A percentile compares a stretch with the other conserved stretches of the same genome.
phyloP scores from a whole-genome alignment of 768 basidiomycete genomes.

The Suillus occidentalis region DNA sequence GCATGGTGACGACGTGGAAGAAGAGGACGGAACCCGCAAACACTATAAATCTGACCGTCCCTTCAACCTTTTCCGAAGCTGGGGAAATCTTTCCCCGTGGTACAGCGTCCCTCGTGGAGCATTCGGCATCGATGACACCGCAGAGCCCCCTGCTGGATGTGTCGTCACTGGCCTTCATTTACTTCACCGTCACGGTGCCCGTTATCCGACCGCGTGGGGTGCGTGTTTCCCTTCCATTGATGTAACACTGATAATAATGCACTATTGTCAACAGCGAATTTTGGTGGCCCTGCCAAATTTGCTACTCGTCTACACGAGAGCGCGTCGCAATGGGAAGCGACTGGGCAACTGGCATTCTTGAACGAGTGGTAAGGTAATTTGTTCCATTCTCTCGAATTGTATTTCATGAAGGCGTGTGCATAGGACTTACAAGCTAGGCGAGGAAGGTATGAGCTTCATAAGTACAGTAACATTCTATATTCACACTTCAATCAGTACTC shows the following conservation, averaged over 20 bases:
- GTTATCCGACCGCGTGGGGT: slow-evolving; percentile 70
- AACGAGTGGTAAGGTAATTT: slow-evolving; percentile 66
- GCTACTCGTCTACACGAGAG: slow-evolving; percentile 53
- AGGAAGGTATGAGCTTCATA: slow-evolving; percentile 55
- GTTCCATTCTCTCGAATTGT: not conserved
- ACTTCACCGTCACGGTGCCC: slow-evolving; percentile 80
- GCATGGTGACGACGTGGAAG: slow-evolving; percentile 2
- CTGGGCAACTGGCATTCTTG: slow-evolving; percentile 70
- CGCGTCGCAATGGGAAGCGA: slow-evolving; percentile 61
- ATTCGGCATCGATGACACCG: slow-evolving; percentile 73
- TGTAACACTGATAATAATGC: not conserved
- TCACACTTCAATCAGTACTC: slow-evolving; percentile 46
- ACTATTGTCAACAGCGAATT: slow-evolving; percentile 43
- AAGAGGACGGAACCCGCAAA: slow-evolving; percentile 26
- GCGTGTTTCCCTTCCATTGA: slow-evolving; percentile 23
- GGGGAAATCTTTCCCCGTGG: slow-evolving; percentile 89
- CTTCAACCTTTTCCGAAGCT: slow-evolving; percentile 72
- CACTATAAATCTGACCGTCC: slow-evolving; percentile 22
- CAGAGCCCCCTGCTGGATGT: slow-evolving; percentile 70
- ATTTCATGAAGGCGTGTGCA: not conserved
- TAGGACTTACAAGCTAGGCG: slow-evolving; percentile 89
- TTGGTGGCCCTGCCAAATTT: slow-evolving; percentile 62
- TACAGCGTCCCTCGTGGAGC: slow-evolving; percentile 64
- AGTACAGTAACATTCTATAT: not conserved
- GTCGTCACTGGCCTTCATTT: slow-evolving; percentile 73